Base-by-base conservation (phyloP, 2,329 filamentous ascomycete species). In the Apiospora rasikravindrae region DNA sequence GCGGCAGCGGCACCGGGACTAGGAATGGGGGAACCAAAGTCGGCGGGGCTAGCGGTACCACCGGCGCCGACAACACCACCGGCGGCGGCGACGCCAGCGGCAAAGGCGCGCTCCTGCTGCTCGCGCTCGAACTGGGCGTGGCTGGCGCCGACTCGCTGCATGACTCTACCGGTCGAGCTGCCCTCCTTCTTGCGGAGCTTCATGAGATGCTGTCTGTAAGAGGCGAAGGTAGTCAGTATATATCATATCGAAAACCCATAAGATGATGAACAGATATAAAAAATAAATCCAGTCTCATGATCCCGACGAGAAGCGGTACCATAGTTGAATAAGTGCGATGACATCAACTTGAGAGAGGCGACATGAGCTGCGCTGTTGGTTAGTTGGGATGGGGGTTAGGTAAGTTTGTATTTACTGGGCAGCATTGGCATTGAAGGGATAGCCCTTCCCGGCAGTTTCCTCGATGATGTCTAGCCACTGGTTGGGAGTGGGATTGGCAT, bases 141-240 rank as follows among this genome's bases (percentile, higher is more conserved):
- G 19, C 57, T 64, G 57, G 33, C 33, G 7, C n/a, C 22, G 19
- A n/a, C 10, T 6, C 8, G 19, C 1, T 4, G 19, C 4, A 40
- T 5, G 33, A 22, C 33, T 7, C 40, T 40, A 33, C n/a, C 47
- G 6, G 19, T 3, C 1, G 8, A 7, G 40, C 1, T 24, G 19
- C 19, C 26, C 2, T 71, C 74, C 13, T 78, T 76, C 68, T 79
- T 75, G 37, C 75, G 73, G 51, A 86, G 80, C 74, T 86, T 86
- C 74, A 85, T 83, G 10, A 87, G 81, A 45, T 87, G 85, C 75
- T 86, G 85, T 66, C 85, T 86, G 68, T 70, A 70, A 53, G 51
- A 22, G 29, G 19, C 8, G 2, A 33, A n/a, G n/a, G 33, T 44
- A 77, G 40, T 49, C 69, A 64, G 53, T 26, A n/a, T 16, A 66